Evolutionary conservation across 2,329 filamentous ascomycete species (phyloP).

Genomic region (Fusarium sp.): DNA sequence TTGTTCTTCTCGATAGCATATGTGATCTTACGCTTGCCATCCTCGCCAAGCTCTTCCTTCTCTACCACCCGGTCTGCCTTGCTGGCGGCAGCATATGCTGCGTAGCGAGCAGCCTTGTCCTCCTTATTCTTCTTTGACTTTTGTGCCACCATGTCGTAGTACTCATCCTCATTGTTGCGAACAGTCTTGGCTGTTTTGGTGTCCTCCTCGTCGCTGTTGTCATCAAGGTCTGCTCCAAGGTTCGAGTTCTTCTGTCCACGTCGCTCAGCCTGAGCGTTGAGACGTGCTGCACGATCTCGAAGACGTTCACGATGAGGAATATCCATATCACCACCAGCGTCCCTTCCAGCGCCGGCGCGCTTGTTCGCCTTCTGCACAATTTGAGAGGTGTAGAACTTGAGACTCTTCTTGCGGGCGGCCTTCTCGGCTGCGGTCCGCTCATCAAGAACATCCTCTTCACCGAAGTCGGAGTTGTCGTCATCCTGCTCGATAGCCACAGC

Average conservation of each 20-base stretch:
- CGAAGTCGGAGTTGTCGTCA: slow-evolving; percentile 86
- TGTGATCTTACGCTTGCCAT: slow-evolving; percentile 91
- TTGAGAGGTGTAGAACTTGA: slow-evolving; percentile 98
- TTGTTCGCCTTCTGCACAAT: slow-evolving; percentile 95
- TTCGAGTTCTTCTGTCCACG: slow-evolving; percentile 76
- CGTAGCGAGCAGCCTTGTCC: slow-evolving; percentile 72
- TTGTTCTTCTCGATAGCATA: slow-evolving; percentile 99
- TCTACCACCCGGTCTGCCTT: slow-evolving; percentile 73
- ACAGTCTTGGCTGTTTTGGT: slow-evolving; percentile 61
- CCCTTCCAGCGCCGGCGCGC: slow-evolving; percentile 76
- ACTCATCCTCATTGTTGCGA: slow-evolving; percentile 75
- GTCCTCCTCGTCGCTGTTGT: slow-evolving; percentile 76
- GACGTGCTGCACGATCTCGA: slow-evolving; percentile 83
- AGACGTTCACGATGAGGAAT: slow-evolving; percentile 90
- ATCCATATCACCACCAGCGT: slow-evolving; percentile 82
- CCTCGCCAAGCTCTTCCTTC: slow-evolving; percentile 76
- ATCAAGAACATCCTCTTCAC: slow-evolving; percentile 85
- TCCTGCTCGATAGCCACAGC: slow-evolving; percentile 53
- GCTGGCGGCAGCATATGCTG: slow-evolving; percentile 68
- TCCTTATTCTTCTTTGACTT: slow-evolving; percentile 76
- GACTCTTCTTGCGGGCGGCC: slow-evolving; percentile 86
- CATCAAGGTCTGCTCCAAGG: slow-evolving; percentile 74
- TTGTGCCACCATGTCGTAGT: slow-evolving; percentile 89
- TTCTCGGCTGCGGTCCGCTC: slow-evolving; percentile 86
- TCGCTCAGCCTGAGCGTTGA: slow-evolving; percentile 89